A percentile compares a stretch with the other conserved stretches of the same genome.
phyloP scores from a whole-genome alignment of 257 asterid species.

The Forsythia viridissima region DNA sequence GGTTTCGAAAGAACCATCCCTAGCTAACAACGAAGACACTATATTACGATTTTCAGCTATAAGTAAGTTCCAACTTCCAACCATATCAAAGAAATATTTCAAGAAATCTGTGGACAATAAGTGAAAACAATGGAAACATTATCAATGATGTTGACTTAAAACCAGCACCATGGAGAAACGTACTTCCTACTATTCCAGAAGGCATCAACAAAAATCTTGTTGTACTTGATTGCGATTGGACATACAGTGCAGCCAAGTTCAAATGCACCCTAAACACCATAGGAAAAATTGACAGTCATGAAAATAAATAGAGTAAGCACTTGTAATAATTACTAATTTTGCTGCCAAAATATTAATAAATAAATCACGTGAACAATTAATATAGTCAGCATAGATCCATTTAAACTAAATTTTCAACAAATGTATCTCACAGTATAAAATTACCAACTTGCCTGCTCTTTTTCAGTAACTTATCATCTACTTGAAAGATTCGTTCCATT shows the following conservation, averaged over 20 bases:
- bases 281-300: background rate
- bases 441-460: background rate
- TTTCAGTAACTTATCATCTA: background rate
- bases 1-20: background rate
- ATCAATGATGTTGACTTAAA: background rate
- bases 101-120: background rate
- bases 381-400: background rate
- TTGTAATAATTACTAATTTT: background rate
- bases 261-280: conserved; percentile 82
- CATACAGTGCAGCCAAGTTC: conserved; percentile 96
- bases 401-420: background rate
- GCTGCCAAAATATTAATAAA: background rate
- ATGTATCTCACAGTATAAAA: background rate
- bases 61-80: background rate
- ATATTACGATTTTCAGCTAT: background rate
- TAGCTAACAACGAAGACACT: background rate
- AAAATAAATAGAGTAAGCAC: background rate
- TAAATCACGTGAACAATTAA: background rate
- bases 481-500: background rate
- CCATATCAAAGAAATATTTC: background rate
- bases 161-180: conserved; percentile 26
- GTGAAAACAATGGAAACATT: background rate
- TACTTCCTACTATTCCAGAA: conserved; percentile 95
- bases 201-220: conserved; percentile 97
- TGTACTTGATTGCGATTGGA: conserved; percentile 95